Conservation (phyloP, 2,329 filamentous ascomycete genomes). For the Talaromyces albobiverticillius region DNA sequence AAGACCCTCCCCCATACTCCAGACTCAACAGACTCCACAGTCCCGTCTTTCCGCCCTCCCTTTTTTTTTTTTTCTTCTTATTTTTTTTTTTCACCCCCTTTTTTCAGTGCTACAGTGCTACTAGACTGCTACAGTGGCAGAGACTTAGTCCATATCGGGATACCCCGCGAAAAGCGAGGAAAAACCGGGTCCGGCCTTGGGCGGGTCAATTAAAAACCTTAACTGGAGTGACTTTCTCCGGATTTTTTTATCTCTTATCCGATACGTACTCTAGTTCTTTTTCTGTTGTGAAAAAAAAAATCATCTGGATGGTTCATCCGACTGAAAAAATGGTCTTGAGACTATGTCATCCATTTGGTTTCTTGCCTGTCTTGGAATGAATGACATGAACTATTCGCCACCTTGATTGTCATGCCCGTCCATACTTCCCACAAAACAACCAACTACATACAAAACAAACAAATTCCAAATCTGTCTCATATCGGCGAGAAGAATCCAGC, state of each 20-base stretch:
- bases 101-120: background rate
- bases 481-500: no score
- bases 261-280: background rate
- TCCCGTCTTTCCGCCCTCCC: conserved; percentile 1
- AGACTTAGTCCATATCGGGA: conserved; percentile 2
- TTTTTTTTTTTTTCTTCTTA: conserved; percentile 8
- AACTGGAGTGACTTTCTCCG: conserved; percentile 6
- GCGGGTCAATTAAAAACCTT: conserved; percentile 6
- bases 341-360: no score
- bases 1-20: conserved; percentile 13
- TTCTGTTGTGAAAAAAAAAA: no score
- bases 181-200: conserved; percentile 10
- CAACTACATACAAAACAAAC: background rate
- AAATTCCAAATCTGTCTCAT: background rate
- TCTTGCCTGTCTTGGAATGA: no score
- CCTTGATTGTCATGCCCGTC: no score
- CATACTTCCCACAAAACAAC: no score
- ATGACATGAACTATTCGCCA: no score
- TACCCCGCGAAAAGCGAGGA: conserved; percentile 16
- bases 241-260: background rate
- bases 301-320: no score
- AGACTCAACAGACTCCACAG: conserved; percentile 1
- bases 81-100: background rate
- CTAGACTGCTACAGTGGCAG: no score
- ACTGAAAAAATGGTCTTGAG: no score